Percentiles rank a stretch among this genome's conserved stretches.
phyloP scores from a whole-genome alignment of 805 yeast species.

The Saturnispora sekii region DNA sequence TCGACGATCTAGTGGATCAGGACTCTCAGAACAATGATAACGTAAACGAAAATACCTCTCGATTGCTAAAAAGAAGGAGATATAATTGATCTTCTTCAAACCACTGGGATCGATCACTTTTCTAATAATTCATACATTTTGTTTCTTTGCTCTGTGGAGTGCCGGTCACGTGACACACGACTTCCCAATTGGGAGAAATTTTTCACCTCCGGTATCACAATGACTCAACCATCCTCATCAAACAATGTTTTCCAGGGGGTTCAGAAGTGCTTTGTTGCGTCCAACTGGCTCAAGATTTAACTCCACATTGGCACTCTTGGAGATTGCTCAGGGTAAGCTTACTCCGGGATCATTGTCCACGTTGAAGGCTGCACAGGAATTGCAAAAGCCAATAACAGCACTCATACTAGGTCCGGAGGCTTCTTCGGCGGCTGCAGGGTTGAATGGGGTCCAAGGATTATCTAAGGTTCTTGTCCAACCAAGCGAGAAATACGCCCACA shows the following conservation, averaged over 20 bases:
- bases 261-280: too few relatives aligned
- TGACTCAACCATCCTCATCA: neutral
- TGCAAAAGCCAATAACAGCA: conserved; percentile 77
- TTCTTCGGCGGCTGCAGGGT: conserved; percentile 36
- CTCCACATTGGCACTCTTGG: conserved; percentile 65
- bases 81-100: neutral
- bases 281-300: conserved; percentile 24
- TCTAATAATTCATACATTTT: too few relatives aligned
- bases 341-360: conserved; percentile 65
- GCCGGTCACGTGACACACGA: too few relatives aligned
- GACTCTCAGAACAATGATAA: neutral
- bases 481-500: conserved; percentile 51
- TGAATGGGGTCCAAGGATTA: conserved; percentile 45
- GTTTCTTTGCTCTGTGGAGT: too few relatives aligned
- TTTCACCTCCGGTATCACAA: too few relatives aligned
- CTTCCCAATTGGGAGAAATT: too few relatives aligned
- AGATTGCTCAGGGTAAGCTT: conserved; percentile 44
- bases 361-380: conserved; percentile 63
- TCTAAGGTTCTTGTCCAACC: conserved; percentile 49
- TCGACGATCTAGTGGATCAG: neutral
- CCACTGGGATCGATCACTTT: too few relatives aligned
- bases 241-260: neutral
- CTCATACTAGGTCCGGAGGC: conserved; percentile 60
- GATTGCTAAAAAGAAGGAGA: conserved; percentile 1
- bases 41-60: neutral